Percentiles rank a stretch among this genome's conserved stretches.
phyloP scores from a whole-genome alignment of 192 early-diverging fungal genomes.

The Thamnidium elegans region DNA sequence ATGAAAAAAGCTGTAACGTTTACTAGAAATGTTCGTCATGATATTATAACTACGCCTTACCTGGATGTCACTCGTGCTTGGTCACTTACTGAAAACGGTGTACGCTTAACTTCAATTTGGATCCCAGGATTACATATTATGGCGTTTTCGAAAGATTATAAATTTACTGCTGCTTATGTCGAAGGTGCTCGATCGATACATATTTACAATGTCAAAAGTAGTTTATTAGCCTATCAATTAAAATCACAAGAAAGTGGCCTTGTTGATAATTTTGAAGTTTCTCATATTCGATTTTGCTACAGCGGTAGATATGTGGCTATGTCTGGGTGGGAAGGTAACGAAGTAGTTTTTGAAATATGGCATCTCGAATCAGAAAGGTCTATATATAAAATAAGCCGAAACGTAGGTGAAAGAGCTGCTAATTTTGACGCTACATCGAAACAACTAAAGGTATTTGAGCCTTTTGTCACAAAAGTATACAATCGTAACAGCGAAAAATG shows the following conservation, averaged over 20 bases:
- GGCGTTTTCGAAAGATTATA: background rate
- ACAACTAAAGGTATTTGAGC: too few species aligned
- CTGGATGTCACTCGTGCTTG: too few species aligned
- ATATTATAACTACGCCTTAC: too few species aligned
- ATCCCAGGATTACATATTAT: background rate
- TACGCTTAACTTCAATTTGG: too few species aligned
- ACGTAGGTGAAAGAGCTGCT: too few species aligned
- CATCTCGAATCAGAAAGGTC: background rate
- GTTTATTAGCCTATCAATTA: background rate
- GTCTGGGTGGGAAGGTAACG: background rate
- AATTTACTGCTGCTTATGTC: conserved; percentile 1
- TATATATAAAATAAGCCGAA: background rate
- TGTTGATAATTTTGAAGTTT: background rate
- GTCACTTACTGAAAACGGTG: too few species aligned
- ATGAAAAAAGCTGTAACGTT: too few species aligned
- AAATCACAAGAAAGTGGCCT: background rate
- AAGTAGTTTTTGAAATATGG: conserved; percentile 6
- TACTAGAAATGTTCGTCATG: too few species aligned
- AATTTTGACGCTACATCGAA: too few species aligned
- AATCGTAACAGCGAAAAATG: too few species aligned
- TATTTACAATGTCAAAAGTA: background rate
- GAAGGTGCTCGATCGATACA: background rate
- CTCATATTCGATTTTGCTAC: conserved; percentile 1
- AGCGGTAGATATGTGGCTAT: background rate
- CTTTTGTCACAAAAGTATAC: too few species aligned